phyloP scores from a whole-genome alignment of 1,284 basidiomycete species.

The Hymenochaete sp. region DNA sequence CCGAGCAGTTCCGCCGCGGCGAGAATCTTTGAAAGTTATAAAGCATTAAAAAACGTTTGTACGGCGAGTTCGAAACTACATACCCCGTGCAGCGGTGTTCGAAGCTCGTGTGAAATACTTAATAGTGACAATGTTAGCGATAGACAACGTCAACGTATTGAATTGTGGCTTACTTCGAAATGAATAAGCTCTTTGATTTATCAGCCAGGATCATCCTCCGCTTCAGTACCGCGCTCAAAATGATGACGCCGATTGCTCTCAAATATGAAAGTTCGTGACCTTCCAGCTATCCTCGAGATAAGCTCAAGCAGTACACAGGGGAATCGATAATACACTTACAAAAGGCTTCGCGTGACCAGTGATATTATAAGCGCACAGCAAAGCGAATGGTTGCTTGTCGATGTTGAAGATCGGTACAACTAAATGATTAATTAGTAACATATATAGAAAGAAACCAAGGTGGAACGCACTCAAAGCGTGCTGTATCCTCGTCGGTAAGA shows the following conservation, averaged over 20 bases:
- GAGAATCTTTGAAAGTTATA: conserved; percentile 49
- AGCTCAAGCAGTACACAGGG: background rate
- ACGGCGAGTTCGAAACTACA: conserved; percentile 19
- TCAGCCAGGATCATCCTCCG: conserved; percentile 91
- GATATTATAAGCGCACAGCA: conserved; percentile 87
- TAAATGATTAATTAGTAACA: conserved; percentile 24
- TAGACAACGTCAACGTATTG: conserved; percentile 13
- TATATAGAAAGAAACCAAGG: background rate
- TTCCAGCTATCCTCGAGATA: conserved; percentile 51
- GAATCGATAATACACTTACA: conserved; percentile 35
- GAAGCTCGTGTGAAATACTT: conserved; percentile 90
- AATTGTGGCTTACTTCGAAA: conserved; percentile 61
- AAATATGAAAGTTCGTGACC: conserved; percentile 90
- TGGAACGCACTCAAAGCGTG: conserved; percentile 68
- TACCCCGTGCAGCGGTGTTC: conserved; percentile 83
- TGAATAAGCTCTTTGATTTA: conserved; percentile 85
- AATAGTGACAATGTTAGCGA: conserved; percentile 18
- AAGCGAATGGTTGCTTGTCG: conserved; percentile 86
- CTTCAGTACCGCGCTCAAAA: conserved; percentile 88
- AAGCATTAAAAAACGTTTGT: background rate
- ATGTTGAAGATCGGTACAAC: conserved; percentile 91
- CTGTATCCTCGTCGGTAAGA: conserved; percentile 72
- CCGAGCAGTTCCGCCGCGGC: conserved; percentile 84
- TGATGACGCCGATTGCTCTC: conserved; percentile 87
- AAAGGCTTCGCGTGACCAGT: conserved; percentile 72